phyloP scores from a whole-genome alignment of 1,139 yeast genomes.

The Kazachstania sp. region DNA sequence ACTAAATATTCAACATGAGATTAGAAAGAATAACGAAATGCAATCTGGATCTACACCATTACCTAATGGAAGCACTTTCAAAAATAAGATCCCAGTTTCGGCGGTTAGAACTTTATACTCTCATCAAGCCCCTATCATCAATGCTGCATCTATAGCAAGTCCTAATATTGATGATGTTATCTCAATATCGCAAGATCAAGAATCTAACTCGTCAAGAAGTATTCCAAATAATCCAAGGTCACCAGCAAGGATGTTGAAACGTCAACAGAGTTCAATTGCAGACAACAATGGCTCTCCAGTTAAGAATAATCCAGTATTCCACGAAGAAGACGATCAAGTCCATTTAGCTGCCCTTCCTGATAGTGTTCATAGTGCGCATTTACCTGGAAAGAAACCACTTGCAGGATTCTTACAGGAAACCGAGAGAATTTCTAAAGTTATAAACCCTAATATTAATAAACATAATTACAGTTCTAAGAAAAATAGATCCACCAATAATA shows the following conservation, averaged over 20 bases:
- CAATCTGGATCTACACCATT: conserved; percentile 1
- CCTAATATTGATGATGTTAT: conserved; percentile 1
- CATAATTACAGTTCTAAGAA: not conserved
- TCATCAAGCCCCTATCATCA: not conserved
- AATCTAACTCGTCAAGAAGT: not conserved
- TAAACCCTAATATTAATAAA: too few species aligned
- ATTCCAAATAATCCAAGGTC: not conserved
- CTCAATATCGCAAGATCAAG: not conserved
- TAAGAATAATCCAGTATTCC: conserved; percentile 13
- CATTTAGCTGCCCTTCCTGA: conserved; percentile 26
- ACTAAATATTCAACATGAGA: too few species aligned
- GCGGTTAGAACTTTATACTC: not conserved
- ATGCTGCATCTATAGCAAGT: not conserved
- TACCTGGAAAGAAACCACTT: too few species aligned
- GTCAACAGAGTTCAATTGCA: conserved; percentile 27
- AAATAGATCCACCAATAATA: not conserved
- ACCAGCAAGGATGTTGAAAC: conserved; percentile 10
- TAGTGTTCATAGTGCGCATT: not conserved
- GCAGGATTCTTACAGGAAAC: too few species aligned
- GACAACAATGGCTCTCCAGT: conserved; percentile 30
- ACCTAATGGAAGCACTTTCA: not conserved
- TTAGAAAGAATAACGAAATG: not conserved
- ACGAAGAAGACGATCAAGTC: conserved; percentile 14
- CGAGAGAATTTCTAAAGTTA: too few species aligned
- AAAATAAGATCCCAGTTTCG: not conserved